Base-by-base conservation (phyloP, 345 rosid species). In the Orychophragmus violaceus region DNA sequence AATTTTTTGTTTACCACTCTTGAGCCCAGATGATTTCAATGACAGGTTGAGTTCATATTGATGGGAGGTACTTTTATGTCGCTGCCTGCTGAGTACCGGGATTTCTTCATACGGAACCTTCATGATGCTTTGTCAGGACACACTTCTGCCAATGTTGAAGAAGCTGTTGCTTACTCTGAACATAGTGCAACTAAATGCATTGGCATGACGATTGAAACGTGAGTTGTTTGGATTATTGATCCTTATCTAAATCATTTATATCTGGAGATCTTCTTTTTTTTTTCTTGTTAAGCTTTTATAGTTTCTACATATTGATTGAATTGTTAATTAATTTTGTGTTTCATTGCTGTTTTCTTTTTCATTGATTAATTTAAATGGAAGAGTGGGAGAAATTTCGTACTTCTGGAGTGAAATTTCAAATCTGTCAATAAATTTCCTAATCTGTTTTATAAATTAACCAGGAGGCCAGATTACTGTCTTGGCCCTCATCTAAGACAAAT, bases 21-120 rank as follows among this genome's bases (percentile, higher is more conserved):
- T 17, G 4, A 30, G 16, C 16, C 2, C 17, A 30, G 63, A 50
- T 30, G 23, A 50, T 55, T 49, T 30, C 21, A 68, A 63, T 64
- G 73, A 59, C 84, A 94, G 97, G 97, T 95, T 35, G 99, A 95
- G 82, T 89, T 91, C 83, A 95, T 95, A 69, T 75, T 95, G 77
- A 95, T 95, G 99, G 97, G 95, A 13, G 99, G 97, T 56, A 91
- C 97, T 28, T 95, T 95, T 79, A 91, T 95, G 97, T 89, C 99
- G 10, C 70, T 94, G 57, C 93, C 97, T 3, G 93, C 97, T 39
- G 97, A 91, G 59, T 95, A 95, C 71, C 87, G 97, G 17, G 99
- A 95, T 76, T 95, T 76, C 76, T 95, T 95, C 78, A 85, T 77
- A 39, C 82, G 97, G 69, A 95, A 91, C 76, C 99, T 95, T 74